Conservation (phyloP, 441 rosid genomes). For the Manihot esculenta region DNA sequence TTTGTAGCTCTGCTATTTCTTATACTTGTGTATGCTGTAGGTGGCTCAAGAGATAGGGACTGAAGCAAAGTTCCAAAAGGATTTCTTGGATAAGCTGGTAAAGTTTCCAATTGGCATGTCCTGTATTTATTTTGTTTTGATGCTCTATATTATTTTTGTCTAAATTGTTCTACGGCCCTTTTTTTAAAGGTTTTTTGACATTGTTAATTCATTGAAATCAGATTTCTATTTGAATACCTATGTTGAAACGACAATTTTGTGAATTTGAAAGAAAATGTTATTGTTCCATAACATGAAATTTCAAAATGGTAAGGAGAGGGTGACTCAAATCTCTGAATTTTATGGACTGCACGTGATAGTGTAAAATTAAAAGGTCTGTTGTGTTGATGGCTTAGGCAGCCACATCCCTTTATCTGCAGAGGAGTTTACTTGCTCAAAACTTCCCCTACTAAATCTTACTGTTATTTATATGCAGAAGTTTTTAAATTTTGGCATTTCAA, state of each 20-base stretch:
- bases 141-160: background rate
- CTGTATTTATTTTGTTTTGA: background rate
- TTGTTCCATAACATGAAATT: background rate
- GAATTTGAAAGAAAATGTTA: background rate
- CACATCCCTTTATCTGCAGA: background rate
- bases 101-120: background rate
- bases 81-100: conserved; percentile 90
- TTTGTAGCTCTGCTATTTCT: conserved; percentile 4
- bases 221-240: background rate
- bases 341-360: background rate
- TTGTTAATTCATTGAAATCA: background rate
- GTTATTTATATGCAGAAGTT: background rate
- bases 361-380: background rate
- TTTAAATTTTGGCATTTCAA: background rate
- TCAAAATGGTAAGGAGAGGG: background rate
- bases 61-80: conserved; percentile 87
- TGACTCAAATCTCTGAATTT: background rate
- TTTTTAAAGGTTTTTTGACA: background rate
- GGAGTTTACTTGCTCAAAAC: background rate
- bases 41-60: conserved; percentile 88
- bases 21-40: conserved; percentile 39
- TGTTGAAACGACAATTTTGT: background rate
- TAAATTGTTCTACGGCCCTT: background rate
- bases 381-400: background rate
- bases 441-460: background rate